Evolutionary conservation across 1,139 yeast species (phyloP), one percentile per base, ranked within the genome.

Genomic region (Protomyces lactucae-debilis): DNA sequence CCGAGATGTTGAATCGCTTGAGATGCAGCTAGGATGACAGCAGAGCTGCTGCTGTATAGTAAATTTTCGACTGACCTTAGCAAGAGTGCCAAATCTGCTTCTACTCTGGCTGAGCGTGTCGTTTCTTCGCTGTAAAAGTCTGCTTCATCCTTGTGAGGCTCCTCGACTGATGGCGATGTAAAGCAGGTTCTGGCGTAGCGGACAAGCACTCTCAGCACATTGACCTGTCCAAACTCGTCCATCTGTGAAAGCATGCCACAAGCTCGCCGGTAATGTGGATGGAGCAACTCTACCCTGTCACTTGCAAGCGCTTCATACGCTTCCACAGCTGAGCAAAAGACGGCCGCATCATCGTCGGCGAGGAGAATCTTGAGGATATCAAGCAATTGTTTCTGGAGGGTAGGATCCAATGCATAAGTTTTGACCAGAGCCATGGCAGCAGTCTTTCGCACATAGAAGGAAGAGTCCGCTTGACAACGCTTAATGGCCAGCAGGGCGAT

Each of bases 381-480:
- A 18, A 81, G 70, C 55, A 89, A 74, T 66, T 85, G 80, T 18
- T 76, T 77, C 1, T 75, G 74, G 35, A 78, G 73, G 1, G 79
- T 75, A 8, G 79, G 77, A 39, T 77, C 80, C 36, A 79, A 74
- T 57, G 77, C 79, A 69, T 77, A 83, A 36, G 90, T 82, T 70
- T 88, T 90, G 6, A 85, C 81, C 40, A 92, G 80, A 0, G 97
- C 88, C 60, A 86, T 80, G 0, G 95, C 93, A 1, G 95, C 84
- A 0, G 96, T 86, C 54, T 86, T 78, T 69, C 99, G 81, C 2
- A 93, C 99, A 35, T 81, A 73, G 0, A 96, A 85, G 2, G 95
- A 85, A 3, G 86, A 82, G 72, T 95, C 99, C 8, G 81, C 76
- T 3, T 83, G 76, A 3, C 88, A 80, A 71, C 88, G 83, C 69